A percentile compares a stretch with the other conserved stretches of the same genome.
These are phyloP conservation scores for Tagetes patula DNA, from an alignment of 129 eudicot species.

Conservation along the genomic window DNA sequence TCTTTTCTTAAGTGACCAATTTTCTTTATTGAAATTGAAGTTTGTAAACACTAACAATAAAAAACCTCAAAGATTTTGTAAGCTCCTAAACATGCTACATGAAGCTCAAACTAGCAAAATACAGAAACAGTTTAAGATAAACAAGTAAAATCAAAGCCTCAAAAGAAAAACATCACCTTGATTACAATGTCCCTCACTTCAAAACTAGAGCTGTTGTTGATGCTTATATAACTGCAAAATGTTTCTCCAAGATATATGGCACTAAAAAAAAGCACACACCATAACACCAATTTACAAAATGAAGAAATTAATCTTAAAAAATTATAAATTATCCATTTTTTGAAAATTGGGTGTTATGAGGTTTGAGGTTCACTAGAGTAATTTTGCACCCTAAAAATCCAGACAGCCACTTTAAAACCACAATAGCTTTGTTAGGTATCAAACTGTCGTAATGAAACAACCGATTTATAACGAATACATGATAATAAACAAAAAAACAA, in stretches of 20 bases:
- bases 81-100: constrained; percentile 15
- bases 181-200: constrained; percentile 81
- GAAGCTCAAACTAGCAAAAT: constrained; percentile 17
- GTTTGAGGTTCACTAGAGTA: constrained; percentile 5
- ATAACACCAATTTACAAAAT: background rate
- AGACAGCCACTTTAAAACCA: background rate
- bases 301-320: background rate
- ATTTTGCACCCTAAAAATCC: background rate
- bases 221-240: constrained; percentile 90
- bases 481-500: no score
- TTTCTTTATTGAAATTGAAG: background rate
- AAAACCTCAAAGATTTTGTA: background rate
- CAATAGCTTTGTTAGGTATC: no score
- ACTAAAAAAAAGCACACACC: constrained; percentile 41
- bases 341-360: background rate
- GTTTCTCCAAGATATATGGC: constrained; percentile 98
- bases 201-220: constrained; percentile 86
- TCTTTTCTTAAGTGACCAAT: background rate
- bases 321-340: background rate
- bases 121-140: constrained; percentile 12
- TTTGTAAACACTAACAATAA: background rate
- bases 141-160: background rate
- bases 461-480: no score
- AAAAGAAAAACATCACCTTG: constrained; percentile 48
- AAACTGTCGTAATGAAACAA: no score